Base-by-base conservation (phyloP, 495 filamentous ascomycete genomes). In the Podospora conica region DNA sequence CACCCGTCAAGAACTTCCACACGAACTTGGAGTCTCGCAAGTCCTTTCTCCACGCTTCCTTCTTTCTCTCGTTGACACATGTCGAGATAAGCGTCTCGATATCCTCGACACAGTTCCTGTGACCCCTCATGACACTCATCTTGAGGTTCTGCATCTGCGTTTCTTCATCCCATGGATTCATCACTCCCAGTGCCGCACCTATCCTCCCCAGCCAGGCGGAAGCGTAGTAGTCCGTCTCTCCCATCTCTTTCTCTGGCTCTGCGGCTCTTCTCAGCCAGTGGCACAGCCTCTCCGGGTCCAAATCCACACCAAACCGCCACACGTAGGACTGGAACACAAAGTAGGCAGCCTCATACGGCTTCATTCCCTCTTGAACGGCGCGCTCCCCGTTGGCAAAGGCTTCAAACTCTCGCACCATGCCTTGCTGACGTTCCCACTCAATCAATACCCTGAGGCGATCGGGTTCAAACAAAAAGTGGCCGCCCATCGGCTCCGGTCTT, bases 281-380 rank as follows among this genome's bases (percentile, higher is more conserved):
- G 12, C 66, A 68, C 6, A 62, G 57, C 57, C 40, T 65, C 9
- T 40, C n/a, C 4, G 61, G 40, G 20, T 53, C 48, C 5, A 55
- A 25, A 1, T 4, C 21, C 3, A 57, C 53, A 3, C 66, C 66
- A 15, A 68, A 68, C 8, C 53, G 56, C 20, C 61, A 64, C 5
- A 68, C 40, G 28, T 64, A 64, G 9, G 61, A 60, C 53, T 64
- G 61, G 22, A 68, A 64, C 9, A 68, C 9, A 22, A 68, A 68
- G 18, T 55, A 64, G 3, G 66, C 61, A 9, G 66, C 66, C 24
- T 4, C 4, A 11, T 12, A 55, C 9, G 66, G 25, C 12, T 27
- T 28, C 24, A 59, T 40, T 40, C 9, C 23, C 12, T 27, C 65
- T 24, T 31, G 18, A 9, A 10, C n/a, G 0, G 48, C 20, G 8